Evolutionary conservation across 768 basidiomycete species (phyloP).

Genomic region (Pulveroboletus frians): DNA sequence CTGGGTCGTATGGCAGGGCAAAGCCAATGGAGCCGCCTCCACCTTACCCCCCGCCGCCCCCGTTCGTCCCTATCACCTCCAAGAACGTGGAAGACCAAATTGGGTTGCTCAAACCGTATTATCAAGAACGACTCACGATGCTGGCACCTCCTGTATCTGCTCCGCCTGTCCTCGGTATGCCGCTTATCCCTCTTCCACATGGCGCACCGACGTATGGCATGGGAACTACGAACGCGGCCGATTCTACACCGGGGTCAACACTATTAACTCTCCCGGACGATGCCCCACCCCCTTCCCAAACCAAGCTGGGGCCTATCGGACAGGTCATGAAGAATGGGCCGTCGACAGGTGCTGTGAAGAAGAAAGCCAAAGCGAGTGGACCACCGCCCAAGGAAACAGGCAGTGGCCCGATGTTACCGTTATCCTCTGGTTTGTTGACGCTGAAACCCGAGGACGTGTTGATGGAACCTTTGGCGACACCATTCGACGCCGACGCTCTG

Average conservation of each 20-base stretch:
- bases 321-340: slow-evolving; percentile 57
- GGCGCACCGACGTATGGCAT: background rate
- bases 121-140: slow-evolving; percentile 49
- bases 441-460: slow-evolving; percentile 18
- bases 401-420: slow-evolving; percentile 14
- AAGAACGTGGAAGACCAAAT: slow-evolving; percentile 72
- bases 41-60: slow-evolving; percentile 80
- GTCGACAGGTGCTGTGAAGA: slow-evolving; percentile 51
- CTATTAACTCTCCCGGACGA: slow-evolving; percentile 59
- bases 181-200: slow-evolving; percentile 11
- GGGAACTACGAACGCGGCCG: background rate
- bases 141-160: slow-evolving; percentile 31
- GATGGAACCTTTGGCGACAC: slow-evolving; percentile 14
- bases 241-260: slow-evolving; percentile 1
- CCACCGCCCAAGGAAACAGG: slow-evolving; percentile 21
- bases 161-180: slow-evolving; percentile 11
- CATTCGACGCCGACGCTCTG: slow-evolving; percentile 11
- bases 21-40: slow-evolving; percentile 72
- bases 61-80: slow-evolving; percentile 68
- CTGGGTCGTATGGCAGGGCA: slow-evolving; percentile 34
- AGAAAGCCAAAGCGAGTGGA: slow-evolving; percentile 39
- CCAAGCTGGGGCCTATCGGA: slow-evolving; percentile 76
- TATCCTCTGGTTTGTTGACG: slow-evolving; percentile 16
- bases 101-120: slow-evolving; percentile 77
- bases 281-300: slow-evolving; percentile 47